Base-by-base conservation (phyloP, 2,329 filamentous ascomycete genomes). In the Xylaria multiplex region DNA sequence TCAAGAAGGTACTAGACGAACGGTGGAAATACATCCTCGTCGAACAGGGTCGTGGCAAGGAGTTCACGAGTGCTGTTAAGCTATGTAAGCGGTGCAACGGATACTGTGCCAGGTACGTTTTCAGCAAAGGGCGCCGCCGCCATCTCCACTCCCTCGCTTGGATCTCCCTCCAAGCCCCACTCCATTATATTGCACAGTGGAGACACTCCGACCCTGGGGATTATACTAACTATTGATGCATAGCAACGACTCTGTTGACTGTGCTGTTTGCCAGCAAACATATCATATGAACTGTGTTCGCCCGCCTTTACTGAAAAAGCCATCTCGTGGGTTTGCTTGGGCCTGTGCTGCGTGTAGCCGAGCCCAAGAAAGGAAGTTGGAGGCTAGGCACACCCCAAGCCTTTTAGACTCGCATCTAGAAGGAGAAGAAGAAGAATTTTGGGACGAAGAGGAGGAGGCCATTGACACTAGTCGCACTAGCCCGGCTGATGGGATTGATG, bases 271-370 rank as follows among this genome's bases (percentile, higher is more conserved):
- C 79, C 88, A 90, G 76, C 90, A 93, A 78, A 98, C 95, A 14
- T 99, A 97, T 81, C 96, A 99, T 82, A 98, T 99, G 95, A 93
- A 94, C 75, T 99, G 96, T 79, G 96, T 99, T 63, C 91, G 91
- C 67, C 96, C 96, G 46, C 93, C 94, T 43, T 80, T 99, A 69
- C 86, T 93, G 59, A 99, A 97, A 80, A 99, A 99, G 80, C 96
- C 96, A 22, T 97, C 95, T 53, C 91, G 96, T 79, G 96, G 96
- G 45, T 99, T 99, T 80, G 96, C 93, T 4, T 99, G 96, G 96
- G 95, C 96, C 35, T 99, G 96, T 79, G 96, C 93, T 61, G 91
- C 95, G 65, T 99, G 96, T 80, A 97, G 93, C 79, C 90, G 95
- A 74, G 94, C 93, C n/a, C 94, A 97, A 77, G 96, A 98, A 79